Base-by-base conservation (phyloP, 2,329 filamentous ascomycete species). In the Apiospora sp. region DNA sequence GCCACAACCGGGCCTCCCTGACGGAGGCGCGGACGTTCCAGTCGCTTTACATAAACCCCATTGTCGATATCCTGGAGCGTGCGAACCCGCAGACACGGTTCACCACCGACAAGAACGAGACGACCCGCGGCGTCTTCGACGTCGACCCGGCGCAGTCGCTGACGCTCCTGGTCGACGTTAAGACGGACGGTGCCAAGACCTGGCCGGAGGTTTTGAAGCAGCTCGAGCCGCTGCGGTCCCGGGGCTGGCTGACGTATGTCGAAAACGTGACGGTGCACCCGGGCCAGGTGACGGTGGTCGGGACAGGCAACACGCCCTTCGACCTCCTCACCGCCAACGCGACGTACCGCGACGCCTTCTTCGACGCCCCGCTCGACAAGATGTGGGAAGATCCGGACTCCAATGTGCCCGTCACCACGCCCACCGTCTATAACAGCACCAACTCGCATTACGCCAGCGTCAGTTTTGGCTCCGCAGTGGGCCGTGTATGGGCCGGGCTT, bases 111-210 rank as follows among this genome's bases (percentile, higher is more conserved):
- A 82, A 82, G 73, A 84, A 84, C 72, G 84, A 80, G 7, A 85
- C 83, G 4, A 79, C 76, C 1, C 83, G 83, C 74, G 92, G 92
- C 16, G 82, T 94, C 12, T 92, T 90, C 76, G 84, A 88, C 75
- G 82, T 82, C 12, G 82, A 87, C 73, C 87, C 89, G 0, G 77
- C 78, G 1, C 88, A 90, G 76, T 86, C 89, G 0, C 80, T 93
- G 0, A 84, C 89, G 6, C 85, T 95, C 4, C 85, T 94, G 5
- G 86, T 95, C 43, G 93, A 95, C 79, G 83, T 94, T 78, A 95
- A 95, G 81, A 90, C 87, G 2, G 79, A 85, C 37, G 88, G 87
- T 0, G 78, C 80, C 4, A 80, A 84, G 30, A 89, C 87, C 1
- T 90, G 88, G 83, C 85, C 85, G 0, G 80, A 86, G 68, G 86